Percentiles rank a stretch among this genome's conserved stretches.
Evolutionary conservation across 1,284 basidiomycete species (phyloP).

Genomic region (Moniliella sp.): DNA sequence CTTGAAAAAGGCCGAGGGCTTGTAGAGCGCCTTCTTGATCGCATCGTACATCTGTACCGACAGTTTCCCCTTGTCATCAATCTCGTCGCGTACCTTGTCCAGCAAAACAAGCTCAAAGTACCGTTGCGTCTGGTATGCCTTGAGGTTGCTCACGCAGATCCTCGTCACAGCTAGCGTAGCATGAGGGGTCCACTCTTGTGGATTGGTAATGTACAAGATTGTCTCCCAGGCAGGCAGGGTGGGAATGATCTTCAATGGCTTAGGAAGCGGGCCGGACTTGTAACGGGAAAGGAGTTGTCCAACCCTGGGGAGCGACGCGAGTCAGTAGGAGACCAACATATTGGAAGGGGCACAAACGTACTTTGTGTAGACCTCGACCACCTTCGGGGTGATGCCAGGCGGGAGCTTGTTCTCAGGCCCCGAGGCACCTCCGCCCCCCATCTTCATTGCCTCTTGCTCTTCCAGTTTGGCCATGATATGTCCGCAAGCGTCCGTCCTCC

Average conservation of each 20-base stretch:
- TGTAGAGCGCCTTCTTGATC: conserved; percentile 74
- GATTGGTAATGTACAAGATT: conserved; percentile 73
- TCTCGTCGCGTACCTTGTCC: conserved; percentile 74
- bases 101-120: conserved; percentile 79
- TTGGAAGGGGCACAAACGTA: conserved; percentile 35
- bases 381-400: conserved; percentile 77
- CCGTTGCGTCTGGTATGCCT: conserved; percentile 78
- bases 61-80: conserved; percentile 55
- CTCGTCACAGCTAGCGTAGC: conserved; percentile 79
- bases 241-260: conserved; percentile 93
- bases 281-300: conserved; percentile 69
- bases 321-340: not conserved
- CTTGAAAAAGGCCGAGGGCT: conserved; percentile 95
- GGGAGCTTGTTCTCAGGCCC: conserved; percentile 35
- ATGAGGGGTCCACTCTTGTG: conserved; percentile 83
- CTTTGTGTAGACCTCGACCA: conserved; percentile 87
- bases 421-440: conserved; percentile 18
- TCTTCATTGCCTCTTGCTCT: conserved; percentile 41
- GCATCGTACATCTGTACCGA: conserved; percentile 84
- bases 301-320: conserved; percentile 41
- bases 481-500: conserved; percentile 49
- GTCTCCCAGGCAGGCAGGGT: conserved; percentile 88
- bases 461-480: conserved; percentile 80
- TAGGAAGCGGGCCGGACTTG: conserved; percentile 83
- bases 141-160: conserved; percentile 90